These are phyloP conservation scores for Dittrichia graveolens DNA, from an alignment of 129 eudicot genomes.

Conservation along the genomic window DNA sequence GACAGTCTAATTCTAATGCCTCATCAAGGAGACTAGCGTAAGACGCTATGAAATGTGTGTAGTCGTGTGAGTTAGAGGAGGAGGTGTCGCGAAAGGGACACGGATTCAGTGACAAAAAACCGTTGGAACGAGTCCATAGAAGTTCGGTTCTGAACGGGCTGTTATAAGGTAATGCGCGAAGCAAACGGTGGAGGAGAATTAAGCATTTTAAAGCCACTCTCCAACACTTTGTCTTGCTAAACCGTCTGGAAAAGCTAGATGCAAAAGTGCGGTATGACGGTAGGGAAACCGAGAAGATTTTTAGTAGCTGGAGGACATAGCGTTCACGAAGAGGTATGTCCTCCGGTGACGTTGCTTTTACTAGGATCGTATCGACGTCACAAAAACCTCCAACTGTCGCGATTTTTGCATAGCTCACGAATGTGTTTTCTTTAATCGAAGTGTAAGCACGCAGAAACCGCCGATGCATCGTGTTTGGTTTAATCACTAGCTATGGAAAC, in stretches of 20 bases:
- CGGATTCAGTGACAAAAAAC: conserved; percentile 49
- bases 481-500: background rate
- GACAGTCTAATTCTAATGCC: conserved; percentile 48
- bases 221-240: conserved; percentile 59
- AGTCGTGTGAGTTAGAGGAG: conserved; percentile 54
- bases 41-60: conserved; percentile 53
- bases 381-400: conserved; percentile 74
- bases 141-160: conserved; percentile 54
- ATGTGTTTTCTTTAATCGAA: conserved; percentile 52
- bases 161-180: conserved; percentile 49
- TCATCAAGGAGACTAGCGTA: conserved; percentile 69
- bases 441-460: conserved; percentile 52
- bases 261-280: conserved; percentile 50
- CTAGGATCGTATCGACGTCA: conserved; percentile 52
- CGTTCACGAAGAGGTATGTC: conserved; percentile 63
- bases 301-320: conserved; percentile 58
- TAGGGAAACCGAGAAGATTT: conserved; percentile 57
- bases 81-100: conserved; percentile 63
- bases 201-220: conserved; percentile 73
- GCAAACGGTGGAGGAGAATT: conserved; percentile 69
- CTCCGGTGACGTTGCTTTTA: conserved; percentile 75
- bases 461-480: conserved; percentile 48
- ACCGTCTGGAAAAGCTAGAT: conserved; percentile 48
- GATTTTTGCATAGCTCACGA: conserved; percentile 60
- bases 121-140: conserved; percentile 53